These are phyloP conservation scores for Diaporthe longicolla DNA, from an alignment of 2,329 filamentous ascomycete species.

Conservation along the genomic window DNA sequence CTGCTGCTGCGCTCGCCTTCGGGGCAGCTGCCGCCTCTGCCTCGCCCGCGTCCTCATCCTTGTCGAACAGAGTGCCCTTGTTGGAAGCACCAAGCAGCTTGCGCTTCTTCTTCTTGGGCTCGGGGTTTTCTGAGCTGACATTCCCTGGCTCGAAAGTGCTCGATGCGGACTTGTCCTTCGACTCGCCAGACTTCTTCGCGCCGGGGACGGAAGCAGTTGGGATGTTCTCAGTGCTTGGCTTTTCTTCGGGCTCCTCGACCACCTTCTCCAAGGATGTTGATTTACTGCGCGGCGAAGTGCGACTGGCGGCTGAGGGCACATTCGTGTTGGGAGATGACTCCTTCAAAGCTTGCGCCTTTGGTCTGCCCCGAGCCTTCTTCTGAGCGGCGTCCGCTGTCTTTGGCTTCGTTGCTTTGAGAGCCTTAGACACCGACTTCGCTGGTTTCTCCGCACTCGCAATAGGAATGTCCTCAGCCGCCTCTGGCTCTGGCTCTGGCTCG, in stretches of 20 bases:
- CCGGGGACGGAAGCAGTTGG: slow-evolving; percentile 48
- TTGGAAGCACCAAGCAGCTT: slow-evolving; percentile 76
- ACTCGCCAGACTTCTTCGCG: slow-evolving; percentile 51
- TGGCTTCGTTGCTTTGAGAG: slow-evolving; percentile 41
- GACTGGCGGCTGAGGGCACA: slow-evolving; percentile 49
- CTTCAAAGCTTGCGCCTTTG: slow-evolving; percentile 60
- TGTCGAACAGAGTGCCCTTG: slow-evolving; percentile 78
- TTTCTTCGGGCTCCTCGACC: slow-evolving; percentile 53
- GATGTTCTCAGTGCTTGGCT: slow-evolving; percentile 52
- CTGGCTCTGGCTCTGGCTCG: slow-evolving; percentile 40
- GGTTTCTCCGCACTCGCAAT: slow-evolving; percentile 19
- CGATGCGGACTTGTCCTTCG: slow-evolving; percentile 46
- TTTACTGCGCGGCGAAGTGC: slow-evolving; percentile 49
- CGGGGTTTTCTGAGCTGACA: slow-evolving; percentile 46
- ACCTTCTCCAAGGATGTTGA: slow-evolving; percentile 55
- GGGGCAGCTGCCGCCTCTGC: slow-evolving; percentile 46
- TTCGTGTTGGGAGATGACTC: slow-evolving; percentile 65
- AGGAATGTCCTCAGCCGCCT: slow-evolving; percentile 33
- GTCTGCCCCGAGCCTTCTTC: slow-evolving; percentile 60
- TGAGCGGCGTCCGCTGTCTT: slow-evolving; percentile 47
- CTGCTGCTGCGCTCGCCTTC: slow-evolving; percentile 29
- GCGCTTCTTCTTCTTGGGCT: slow-evolving; percentile 77
- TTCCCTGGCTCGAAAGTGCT: slow-evolving; percentile 27
- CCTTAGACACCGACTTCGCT: slow-evolving; percentile 39
- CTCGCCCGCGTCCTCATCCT: slow-evolving; percentile 73